A percentile compares a stretch with the other conserved stretches of the same genome.
phyloP scores from a whole-genome alignment of 2,329 filamentous ascomycete genomes.

The Colletotrichum brevisporum region DNA sequence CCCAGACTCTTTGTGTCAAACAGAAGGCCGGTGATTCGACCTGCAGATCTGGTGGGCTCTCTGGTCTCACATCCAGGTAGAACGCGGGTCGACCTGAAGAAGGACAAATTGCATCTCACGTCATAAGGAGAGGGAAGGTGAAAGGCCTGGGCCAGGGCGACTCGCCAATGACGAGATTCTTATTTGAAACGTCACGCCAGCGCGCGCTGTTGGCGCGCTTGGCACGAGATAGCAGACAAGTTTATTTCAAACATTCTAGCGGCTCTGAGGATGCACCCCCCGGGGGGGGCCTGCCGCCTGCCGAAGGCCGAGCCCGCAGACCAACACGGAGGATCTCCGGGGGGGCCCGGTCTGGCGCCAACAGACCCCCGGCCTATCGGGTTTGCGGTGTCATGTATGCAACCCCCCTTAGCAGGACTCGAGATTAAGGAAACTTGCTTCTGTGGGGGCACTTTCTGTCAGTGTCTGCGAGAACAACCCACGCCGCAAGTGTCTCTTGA shows the following conservation, averaged over 20 bases:
- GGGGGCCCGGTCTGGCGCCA: conserved; percentile 17
- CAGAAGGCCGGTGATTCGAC: no score
- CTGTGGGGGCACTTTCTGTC: conserved; percentile 14
- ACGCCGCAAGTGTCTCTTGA: no score
- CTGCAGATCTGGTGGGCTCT: no score
- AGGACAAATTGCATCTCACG: conserved; percentile 22
- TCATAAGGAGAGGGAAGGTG: conserved; percentile 27
- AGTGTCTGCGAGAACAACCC: background rate
- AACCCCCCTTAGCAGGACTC: background rate
- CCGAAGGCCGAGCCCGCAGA: conserved; percentile 24
- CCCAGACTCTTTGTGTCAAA: no score
- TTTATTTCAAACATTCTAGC: conserved; percentile 35
- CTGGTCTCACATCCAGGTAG: conserved; percentile 20
- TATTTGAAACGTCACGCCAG: conserved; percentile 32
- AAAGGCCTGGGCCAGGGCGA: conserved; percentile 8
- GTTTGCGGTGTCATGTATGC: conserved; percentile 3
- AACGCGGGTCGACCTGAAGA: background rate
- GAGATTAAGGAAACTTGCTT: conserved; percentile 34
- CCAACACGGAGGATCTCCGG: conserved; percentile 23
- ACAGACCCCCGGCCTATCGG: conserved; percentile 19
- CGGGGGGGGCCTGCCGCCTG: conserved; percentile 27
- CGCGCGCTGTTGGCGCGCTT: conserved; percentile 22
- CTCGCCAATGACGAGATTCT: conserved; percentile 22
- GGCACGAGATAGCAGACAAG: conserved; percentile 19
- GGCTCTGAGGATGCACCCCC: conserved; percentile 28